Conservation (phyloP, 2,329 filamentous ascomycete species). For the Aspergillus flavus region DNA sequence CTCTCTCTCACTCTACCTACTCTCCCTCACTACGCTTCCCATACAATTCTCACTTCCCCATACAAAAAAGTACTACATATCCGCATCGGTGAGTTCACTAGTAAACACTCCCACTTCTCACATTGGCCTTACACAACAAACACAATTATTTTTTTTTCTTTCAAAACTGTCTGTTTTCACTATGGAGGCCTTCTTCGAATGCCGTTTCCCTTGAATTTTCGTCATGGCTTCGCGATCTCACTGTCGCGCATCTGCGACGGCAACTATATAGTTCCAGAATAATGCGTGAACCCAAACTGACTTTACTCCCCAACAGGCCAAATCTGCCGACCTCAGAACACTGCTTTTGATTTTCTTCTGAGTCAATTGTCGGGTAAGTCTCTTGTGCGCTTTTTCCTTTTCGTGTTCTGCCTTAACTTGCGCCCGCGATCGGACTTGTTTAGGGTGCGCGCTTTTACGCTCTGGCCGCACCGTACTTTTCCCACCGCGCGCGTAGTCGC, state of each 20-base stretch:
- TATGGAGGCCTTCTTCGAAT: slow-evolving; percentile 18
- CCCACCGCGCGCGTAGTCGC: slow-evolving; percentile 17
- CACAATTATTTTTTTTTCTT: slow-evolving; percentile 24
- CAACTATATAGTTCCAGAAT: slow-evolving; percentile 25
- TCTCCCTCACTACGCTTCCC: slow-evolving; percentile 38
- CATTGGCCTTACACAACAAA: slow-evolving; percentile 32
- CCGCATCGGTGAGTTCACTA: slow-evolving; percentile 40
- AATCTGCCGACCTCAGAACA: slow-evolving; percentile 14
- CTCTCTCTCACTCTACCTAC: slow-evolving; percentile 33
- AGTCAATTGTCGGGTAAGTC: slow-evolving; percentile 20
- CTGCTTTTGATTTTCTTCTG: slow-evolving; percentile 14
- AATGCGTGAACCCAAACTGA: slow-evolving; percentile 12
- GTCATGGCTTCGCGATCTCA: slow-evolving; percentile 24
- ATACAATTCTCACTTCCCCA: slow-evolving; percentile 39
- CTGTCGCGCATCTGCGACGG: slow-evolving; percentile 26
- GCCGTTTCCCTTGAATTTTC: slow-evolving; percentile 26
- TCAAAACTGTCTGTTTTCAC: slow-evolving; percentile 16
- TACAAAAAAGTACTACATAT: slow-evolving; percentile 45
- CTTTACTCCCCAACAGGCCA: slow-evolving; percentile 17
- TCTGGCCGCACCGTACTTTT: slow-evolving; percentile 11
- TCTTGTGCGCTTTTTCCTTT: slow-evolving; percentile 21
- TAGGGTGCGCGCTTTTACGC: slow-evolving; percentile 23
- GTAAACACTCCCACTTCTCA: slow-evolving; percentile 30
- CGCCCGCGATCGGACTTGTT: slow-evolving; percentile 25
- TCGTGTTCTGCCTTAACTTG: slow-evolving; percentile 24